Conservation (phyloP, 2,329 filamentous ascomycete species). For the Penicillium frequentans region DNA sequence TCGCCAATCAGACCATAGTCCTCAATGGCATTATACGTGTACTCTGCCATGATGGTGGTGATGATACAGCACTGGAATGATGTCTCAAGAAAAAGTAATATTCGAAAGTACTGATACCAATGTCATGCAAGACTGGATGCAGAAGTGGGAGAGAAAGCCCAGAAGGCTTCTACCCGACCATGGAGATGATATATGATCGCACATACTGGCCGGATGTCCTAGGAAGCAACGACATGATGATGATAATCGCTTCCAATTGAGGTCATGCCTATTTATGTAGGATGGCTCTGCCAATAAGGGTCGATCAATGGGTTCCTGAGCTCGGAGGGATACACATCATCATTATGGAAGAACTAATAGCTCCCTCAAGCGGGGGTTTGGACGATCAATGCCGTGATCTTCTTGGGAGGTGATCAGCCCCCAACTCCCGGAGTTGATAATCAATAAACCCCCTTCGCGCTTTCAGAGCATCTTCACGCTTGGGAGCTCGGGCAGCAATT, state of each 20-base stretch:
- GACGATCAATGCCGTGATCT: not conserved
- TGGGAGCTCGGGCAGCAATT: not conserved
- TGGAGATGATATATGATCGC: constrained; percentile 12
- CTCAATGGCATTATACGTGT: constrained; percentile 55
- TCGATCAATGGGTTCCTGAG: not conserved
- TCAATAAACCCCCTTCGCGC: not conserved
- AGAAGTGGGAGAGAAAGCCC: not conserved
- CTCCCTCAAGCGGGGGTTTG: not conserved
- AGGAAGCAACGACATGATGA: constrained; percentile 26
- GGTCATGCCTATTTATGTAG: constrained; percentile 19
- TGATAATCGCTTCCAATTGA: constrained; percentile 18
- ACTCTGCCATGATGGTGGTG: constrained; percentile 11
- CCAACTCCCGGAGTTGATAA: not conserved
- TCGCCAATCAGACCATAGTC: constrained; percentile 80
- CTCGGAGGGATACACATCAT: constrained; percentile 4
- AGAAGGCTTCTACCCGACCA: not conserved
- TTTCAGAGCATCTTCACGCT: not conserved
- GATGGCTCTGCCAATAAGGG: not conserved
- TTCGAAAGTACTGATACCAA: not conserved
- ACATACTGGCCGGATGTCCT: constrained; percentile 5
- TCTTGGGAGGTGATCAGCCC: not conserved
- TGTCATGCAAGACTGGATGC: not conserved
- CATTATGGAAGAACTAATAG: constrained; percentile 8
- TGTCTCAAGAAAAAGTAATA: not conserved
- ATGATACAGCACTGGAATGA: not conserved